phyloP scores from a whole-genome alignment of 2,329 filamentous ascomycete genomes.

The Hypoxylon sp. region DNA sequence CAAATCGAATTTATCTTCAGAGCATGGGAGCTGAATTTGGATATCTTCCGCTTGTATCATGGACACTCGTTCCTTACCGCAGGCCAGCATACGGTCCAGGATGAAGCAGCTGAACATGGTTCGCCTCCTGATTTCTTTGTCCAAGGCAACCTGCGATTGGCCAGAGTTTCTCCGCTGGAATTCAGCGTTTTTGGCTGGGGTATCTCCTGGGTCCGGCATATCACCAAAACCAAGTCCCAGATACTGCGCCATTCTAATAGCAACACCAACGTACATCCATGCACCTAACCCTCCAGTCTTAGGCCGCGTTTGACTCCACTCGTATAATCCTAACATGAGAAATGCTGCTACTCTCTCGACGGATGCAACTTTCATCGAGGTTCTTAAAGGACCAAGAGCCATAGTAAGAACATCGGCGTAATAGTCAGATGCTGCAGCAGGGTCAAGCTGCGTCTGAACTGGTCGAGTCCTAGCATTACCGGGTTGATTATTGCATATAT shows the following conservation, averaged over 20 bases:
- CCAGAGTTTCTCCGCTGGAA: constrained; percentile 43
- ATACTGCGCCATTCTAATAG: constrained; percentile 74
- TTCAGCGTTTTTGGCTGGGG: constrained; percentile 35
- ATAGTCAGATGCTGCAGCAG: constrained; percentile 72
- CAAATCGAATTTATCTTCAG: constrained; percentile 75
- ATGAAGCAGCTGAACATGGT: constrained; percentile 84
- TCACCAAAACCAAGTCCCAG: constrained; percentile 73
- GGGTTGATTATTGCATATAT: constrained; percentile 56
- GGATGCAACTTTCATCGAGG: constrained; percentile 65
- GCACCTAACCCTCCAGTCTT: constrained; percentile 68
- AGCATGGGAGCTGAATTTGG: constrained; percentile 76
- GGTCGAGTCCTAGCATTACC: constrained; percentile 56
- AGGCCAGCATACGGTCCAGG: constrained; percentile 77
- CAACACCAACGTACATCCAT: constrained; percentile 76
- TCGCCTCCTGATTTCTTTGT: constrained; percentile 75
- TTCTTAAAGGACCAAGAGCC: constrained; percentile 64
- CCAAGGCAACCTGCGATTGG: constrained; percentile 61
- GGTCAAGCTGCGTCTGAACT: constrained; percentile 60
- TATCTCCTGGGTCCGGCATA: constrained; percentile 50
- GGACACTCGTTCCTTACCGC: constrained; percentile 72
- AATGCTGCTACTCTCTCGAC: constrained; percentile 76
- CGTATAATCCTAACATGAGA: constrained; percentile 79
- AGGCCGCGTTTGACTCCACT: constrained; percentile 75
- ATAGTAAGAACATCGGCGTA: constrained; percentile 72
- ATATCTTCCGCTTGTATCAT: constrained; percentile 73